These are phyloP conservation scores for Pseudogymnoascus destructans DNA, from an alignment of 2,329 filamentous ascomycete species.

Conservation along the genomic window DNA sequence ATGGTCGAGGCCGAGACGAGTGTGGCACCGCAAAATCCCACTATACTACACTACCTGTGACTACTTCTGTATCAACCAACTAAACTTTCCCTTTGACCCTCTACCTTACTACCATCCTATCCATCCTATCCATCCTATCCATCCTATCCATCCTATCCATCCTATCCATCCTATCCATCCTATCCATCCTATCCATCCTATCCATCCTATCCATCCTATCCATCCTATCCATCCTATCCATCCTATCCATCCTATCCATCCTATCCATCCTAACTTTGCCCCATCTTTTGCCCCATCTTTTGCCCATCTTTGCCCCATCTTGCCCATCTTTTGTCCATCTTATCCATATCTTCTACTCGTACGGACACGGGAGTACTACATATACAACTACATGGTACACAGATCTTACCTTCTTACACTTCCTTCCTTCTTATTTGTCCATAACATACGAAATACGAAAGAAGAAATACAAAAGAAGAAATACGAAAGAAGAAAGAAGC, in stretches of 20 bases:
- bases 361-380: background rate
- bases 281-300: background rate
- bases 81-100: background rate
- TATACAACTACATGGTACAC: background rate
- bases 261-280: background rate
- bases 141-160: conserved; percentile 30
- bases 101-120: conserved; percentile 34
- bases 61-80: background rate
- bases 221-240: conserved; percentile 32
- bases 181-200: conserved; percentile 46
- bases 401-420: background rate
- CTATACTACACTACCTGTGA: background rate
- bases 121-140: conserved; percentile 51
- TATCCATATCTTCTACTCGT: background rate
- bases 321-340: background rate
- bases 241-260: background rate
- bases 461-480: background rate
- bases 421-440: background rate
- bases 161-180: conserved; percentile 48
- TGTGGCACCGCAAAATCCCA: background rate
- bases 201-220: conserved; percentile 51
- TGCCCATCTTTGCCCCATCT: no score
- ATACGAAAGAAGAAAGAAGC: background rate
- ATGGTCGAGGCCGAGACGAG: background rate
- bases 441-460: background rate